Conservation (phyloP, 768 basidiomycete species). For the Amanita polypyramis region DNA sequence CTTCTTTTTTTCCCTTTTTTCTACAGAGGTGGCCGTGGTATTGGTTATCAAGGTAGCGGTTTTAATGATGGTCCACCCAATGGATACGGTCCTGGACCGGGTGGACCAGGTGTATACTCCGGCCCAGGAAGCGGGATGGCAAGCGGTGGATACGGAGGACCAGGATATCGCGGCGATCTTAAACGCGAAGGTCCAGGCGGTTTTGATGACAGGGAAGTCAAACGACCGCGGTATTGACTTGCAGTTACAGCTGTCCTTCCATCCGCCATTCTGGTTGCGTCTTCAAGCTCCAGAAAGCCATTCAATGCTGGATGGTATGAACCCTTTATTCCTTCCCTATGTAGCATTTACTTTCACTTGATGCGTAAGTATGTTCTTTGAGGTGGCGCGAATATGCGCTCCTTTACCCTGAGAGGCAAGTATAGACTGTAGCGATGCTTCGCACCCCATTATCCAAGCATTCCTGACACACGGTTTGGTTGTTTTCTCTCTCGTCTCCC, state of each 20-base stretch:
- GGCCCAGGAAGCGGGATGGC: slow-evolving; percentile 27
- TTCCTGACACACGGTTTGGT: not conserved
- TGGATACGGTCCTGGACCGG: slow-evolving; percentile 41
- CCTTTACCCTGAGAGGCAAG: slow-evolving; percentile 5
- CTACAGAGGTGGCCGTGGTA: slow-evolving; percentile 52
- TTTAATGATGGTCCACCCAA: slow-evolving; percentile 42
- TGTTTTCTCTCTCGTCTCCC: not conserved
- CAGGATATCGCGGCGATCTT: slow-evolving; percentile 61
- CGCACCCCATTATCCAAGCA: not conserved
- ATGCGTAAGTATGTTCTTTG: slow-evolving; percentile 7
- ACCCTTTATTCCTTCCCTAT: slow-evolving; percentile 1
- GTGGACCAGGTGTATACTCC: slow-evolving; percentile 27
- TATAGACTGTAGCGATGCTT: not conserved
- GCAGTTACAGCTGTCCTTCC: slow-evolving; percentile 5
- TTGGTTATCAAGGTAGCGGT: slow-evolving; percentile 57
- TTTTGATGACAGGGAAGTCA: slow-evolving; percentile 73
- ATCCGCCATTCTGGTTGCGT: slow-evolving; percentile 1
- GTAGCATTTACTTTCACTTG: slow-evolving; percentile 1
- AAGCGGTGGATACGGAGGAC: slow-evolving; percentile 30
- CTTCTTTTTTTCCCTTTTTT: slow-evolving; percentile 9
- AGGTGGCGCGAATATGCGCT: not conserved
- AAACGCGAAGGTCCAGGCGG: slow-evolving; percentile 71
- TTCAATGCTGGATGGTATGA: slow-evolving; percentile 2
- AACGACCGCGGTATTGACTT: slow-evolving; percentile 71
- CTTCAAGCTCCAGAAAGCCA: slow-evolving; percentile 8